Base-by-base conservation (phyloP, 768 basidiomycete genomes). In the Stropharia rugosoannulata region DNA sequence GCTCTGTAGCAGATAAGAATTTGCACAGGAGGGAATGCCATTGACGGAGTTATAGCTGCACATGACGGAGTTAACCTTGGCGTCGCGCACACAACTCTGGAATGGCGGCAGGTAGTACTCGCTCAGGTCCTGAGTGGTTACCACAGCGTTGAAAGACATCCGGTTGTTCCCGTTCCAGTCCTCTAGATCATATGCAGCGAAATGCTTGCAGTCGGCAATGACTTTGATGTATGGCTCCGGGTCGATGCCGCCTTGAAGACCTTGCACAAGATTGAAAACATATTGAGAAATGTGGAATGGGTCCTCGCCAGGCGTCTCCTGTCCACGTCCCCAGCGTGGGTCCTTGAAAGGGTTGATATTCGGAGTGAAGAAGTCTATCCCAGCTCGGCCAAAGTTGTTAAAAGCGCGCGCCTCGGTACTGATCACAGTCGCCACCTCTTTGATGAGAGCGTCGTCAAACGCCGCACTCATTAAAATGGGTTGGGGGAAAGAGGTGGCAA, bases 41-140 rank as follows among this genome's bases (percentile, higher is more conserved):
- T 84, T 84, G 16, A 85, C 80, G 9, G 82, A 77, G 57, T 84
- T 85, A 63, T 84, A 85, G 58, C 78, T 80, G 71, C 83, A 85
- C 83, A 84, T 84, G 36, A 83, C 71, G n/a, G 79, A 79, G 2
- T 74, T 80, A 36, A 81, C 83, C 60, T 81, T 80, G 9, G 82
- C 83, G 58, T 85, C 84, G 38, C 82, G 73, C n/a, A 82, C 82
- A 61, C 83, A 84, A 47, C 69, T 74, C 63, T 83, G 80, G 78
- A 84, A 85, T 3, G 80, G 66, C 0, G 78, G 81, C 5, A 80
- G 69, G 65, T 83, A 84, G 61, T 72, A 85, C 60, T 82, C 81
- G 65, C 73, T 77, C 25, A 85, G 66, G 55, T 85, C 84, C 55
- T 84, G 84, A 6, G 70, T 64, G 7, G 80, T 72, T 11, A 85